Percentiles rank a stretch among this genome's conserved stretches.
phyloP scores from a whole-genome alignment of 306 rosid species.

The Quercus rubra region DNA sequence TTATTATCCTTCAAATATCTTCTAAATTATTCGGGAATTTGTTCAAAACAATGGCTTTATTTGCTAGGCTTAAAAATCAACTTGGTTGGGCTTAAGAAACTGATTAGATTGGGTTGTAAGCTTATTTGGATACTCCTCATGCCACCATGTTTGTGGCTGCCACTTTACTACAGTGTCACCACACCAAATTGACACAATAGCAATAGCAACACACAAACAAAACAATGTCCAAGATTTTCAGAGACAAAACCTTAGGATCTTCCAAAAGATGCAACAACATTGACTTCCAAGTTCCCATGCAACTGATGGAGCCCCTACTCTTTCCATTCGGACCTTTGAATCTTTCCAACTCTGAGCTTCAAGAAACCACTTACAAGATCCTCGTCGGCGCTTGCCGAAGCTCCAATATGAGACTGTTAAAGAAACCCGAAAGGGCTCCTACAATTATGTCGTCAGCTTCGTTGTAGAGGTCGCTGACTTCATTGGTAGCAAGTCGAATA shows the following conservation, averaged over 20 bases:
- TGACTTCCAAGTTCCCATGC: constrained; percentile 35
- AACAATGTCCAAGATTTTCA: constrained; percentile 49
- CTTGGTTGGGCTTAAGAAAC: too few species aligned
- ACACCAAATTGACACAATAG: too few species aligned
- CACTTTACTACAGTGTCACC: too few species aligned
- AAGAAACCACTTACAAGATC: constrained; percentile 84
- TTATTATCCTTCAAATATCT: too few species aligned
- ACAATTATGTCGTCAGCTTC: constrained; percentile 32
- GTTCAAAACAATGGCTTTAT: too few species aligned
- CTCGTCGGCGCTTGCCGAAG: constrained; percentile 68
- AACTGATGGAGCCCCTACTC: constrained; percentile 46
- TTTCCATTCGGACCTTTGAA: constrained; percentile 52
- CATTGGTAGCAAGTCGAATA: constrained; percentile 74
- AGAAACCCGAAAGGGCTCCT: constrained; percentile 44
- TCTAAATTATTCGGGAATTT: too few species aligned
- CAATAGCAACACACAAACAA: constrained; percentile 8
- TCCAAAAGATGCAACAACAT: constrained; percentile 41
- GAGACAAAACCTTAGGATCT: constrained; percentile 42
- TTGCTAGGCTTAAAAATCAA: too few species aligned
- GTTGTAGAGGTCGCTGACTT: constrained; percentile 69
- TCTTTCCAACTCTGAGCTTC: constrained; percentile 61
- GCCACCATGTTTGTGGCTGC: too few species aligned
- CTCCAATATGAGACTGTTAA: constrained; percentile 67
- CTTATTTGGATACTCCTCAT: too few species aligned
- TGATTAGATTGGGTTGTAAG: too few species aligned